Base-by-base conservation (phyloP, 2,329 filamentous ascomycete species). In the Ophiognomonia clavigignenti-juglandacearum region DNA sequence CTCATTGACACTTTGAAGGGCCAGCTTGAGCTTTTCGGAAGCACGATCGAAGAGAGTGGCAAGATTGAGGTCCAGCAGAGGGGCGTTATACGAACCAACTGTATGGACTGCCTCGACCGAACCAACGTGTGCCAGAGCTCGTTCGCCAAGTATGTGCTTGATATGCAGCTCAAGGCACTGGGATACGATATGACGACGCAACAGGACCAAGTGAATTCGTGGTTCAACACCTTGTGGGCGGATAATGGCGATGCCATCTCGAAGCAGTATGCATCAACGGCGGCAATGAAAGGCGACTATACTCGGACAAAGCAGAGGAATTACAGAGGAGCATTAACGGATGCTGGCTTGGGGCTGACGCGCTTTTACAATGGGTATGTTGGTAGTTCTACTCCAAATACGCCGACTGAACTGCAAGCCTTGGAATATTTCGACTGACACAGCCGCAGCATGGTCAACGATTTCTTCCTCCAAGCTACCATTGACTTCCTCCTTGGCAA, bases 211-310 rank as follows among this genome's bases (percentile, higher is more conserved):
- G 81, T 83, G 46, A 95, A 88, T 5, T 78, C 83, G 38, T 97
- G 92, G 90, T 97, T 97, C 71, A 97, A 98, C 64, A 90, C 82
- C 0, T 73, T 97, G 0, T 98, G 93, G 92, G 93, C 93, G 0
- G 93, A 98, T 62, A 98, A 98, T 56, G 93, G 93, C 13, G 93
- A 98, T 64, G 89, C 91, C 0, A 89, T 97, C 46, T 95, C 89
- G 0, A 90, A 91, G 56, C 92, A 96, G 63, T 98, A 98, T 64
- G 90, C 93, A 1, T 95, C 90, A 9, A 97, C 93, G 0, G 89
- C 90, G 2, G 93, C 93, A 0, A 81, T 98, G 67, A 98, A 98
- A 62, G 93, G 93, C 8, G 93, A 98, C 64, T 98, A 92, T 61
- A 98, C 93, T 1, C 80, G 93, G 37, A 96, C 91, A 3, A 78